A percentile compares a stretch with the other conserved stretches of the same genome.
Conservation (phyloP, 495 filamentous ascomycete species). For the Aspergillus carlsbadensis region DNA sequence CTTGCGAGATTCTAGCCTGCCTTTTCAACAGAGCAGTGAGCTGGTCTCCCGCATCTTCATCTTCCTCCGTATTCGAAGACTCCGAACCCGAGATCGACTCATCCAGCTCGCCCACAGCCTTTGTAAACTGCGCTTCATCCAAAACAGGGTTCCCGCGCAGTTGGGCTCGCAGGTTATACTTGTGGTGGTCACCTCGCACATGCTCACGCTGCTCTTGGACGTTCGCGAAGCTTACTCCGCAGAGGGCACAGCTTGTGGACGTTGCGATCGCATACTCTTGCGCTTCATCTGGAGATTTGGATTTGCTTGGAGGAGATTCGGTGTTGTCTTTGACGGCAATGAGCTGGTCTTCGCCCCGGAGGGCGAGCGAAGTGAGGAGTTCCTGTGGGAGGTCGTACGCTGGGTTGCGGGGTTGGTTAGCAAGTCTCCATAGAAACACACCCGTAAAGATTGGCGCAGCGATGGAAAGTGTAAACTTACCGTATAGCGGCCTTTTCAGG, state of each 20-base stretch:
- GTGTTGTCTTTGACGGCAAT: constrained; percentile 25
- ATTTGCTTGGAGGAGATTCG: constrained; percentile 18
- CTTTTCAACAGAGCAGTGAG: constrained; percentile 75
- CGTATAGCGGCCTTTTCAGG: constrained; percentile 63
- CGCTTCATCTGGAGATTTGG: constrained; percentile 26
- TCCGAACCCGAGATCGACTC: constrained; percentile 90
- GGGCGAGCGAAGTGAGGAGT: constrained; percentile 66
- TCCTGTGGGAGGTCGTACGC: constrained; percentile 85
- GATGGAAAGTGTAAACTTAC: constrained; percentile 34
- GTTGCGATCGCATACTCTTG: constrained; percentile 51
- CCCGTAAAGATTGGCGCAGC: neutral
- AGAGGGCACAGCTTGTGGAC: constrained; percentile 80
- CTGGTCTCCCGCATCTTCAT: constrained; percentile 55
- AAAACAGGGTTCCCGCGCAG: constrained; percentile 66
- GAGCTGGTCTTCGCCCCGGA: constrained; percentile 48
- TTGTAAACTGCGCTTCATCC: constrained; percentile 77
- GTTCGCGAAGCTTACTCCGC: constrained; percentile 63
- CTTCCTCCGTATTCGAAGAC: constrained; percentile 50
- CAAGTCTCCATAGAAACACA: neutral
- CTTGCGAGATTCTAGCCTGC: constrained; percentile 68
- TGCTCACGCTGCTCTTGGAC: constrained; percentile 84
- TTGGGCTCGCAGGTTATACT: constrained; percentile 92
- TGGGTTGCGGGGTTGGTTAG: constrained; percentile 40
- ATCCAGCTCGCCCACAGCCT: constrained; percentile 75
- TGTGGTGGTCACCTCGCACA: constrained; percentile 86